phyloP scores from a whole-genome alignment of 345 rosid species.

The Gossypioides kirkii region DNA sequence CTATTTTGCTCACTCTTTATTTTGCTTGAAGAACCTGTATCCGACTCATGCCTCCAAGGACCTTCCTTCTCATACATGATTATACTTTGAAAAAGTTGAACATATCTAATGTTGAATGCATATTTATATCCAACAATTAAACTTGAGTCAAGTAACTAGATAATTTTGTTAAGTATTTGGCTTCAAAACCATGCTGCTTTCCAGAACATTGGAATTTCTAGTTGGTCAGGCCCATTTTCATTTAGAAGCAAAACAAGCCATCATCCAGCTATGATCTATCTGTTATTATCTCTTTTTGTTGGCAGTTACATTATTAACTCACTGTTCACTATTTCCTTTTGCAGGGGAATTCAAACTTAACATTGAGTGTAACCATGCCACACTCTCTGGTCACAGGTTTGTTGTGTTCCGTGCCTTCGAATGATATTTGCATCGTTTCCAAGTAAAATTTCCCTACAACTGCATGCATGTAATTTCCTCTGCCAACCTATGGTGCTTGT shows the following conservation, averaged over 20 bases:
- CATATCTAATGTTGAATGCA: neutral
- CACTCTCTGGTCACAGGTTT: conserved; percentile 88
- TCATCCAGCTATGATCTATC: no score
- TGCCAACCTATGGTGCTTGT: neutral
- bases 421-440: neutral
- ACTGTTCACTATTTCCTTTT: conserved; percentile 8
- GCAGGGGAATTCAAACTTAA: conserved; percentile 76
- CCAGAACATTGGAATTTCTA: neutral
- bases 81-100: no score
- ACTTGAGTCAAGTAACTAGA: neutral
- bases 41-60: no score
- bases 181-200: neutral
- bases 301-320: neutral
- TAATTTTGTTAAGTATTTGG: neutral
- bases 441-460: neutral
- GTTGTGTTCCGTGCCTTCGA: neutral
- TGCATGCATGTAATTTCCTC: neutral
- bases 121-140: neutral
- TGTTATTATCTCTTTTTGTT: neutral
- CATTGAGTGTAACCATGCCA: conserved; percentile 96
- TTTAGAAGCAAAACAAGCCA: neutral
- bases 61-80: no score
- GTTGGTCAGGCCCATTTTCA: neutral
- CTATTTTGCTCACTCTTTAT: neutral
- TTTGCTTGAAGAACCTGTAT: neutral